A percentile compares a stretch with the other conserved stretches of the same genome.
phyloP scores from a whole-genome alignment of 805 yeast genomes.

The Saccharomyces mikatae region DNA sequence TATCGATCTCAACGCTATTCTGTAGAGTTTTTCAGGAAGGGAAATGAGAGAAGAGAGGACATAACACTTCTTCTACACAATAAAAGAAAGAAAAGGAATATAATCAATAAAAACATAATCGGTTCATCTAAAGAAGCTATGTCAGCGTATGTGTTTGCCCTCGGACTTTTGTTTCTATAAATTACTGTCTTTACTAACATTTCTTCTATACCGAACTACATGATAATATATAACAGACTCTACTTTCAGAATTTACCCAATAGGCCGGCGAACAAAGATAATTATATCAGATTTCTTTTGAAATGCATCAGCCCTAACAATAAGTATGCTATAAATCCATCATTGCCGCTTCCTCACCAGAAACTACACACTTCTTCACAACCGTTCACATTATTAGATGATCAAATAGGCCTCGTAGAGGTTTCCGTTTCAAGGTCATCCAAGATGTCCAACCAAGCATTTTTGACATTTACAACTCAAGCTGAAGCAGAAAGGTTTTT shows the following conservation, averaged over 20 bases:
- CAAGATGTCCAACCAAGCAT: constrained; percentile 13
- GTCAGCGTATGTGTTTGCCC: constrained; percentile 8
- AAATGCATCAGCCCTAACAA: constrained; percentile 13
- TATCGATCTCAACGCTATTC: neutral
- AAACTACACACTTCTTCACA: constrained; percentile 2
- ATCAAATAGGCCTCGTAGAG: constrained; percentile 9
- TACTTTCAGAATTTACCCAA: constrained; percentile 19
- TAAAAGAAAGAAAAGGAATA: neutral
- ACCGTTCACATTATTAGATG: constrained; percentile 9
- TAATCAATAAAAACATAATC: neutral
- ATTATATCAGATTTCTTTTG: constrained; percentile 14
- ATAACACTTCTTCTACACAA: neutral
- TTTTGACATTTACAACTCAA: constrained; percentile 18
- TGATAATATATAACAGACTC: constrained; percentile 5
- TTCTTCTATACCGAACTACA: neutral
- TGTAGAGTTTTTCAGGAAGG: neutral
- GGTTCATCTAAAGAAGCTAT: neutral
- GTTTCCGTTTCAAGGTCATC: constrained; percentile 13
- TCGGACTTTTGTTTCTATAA: neutral
- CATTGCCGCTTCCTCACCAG: constrained; percentile 9
- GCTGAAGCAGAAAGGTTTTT: constrained; percentile 12
- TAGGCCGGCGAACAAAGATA: constrained; percentile 18
- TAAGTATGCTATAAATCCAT: constrained; percentile 8
- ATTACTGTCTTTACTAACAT: neutral
- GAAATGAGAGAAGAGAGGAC: neutral